Evolutionary conservation across 192 early-diverging fungal species (phyloP).

Genomic region (Cetraspora pellucida): DNA sequence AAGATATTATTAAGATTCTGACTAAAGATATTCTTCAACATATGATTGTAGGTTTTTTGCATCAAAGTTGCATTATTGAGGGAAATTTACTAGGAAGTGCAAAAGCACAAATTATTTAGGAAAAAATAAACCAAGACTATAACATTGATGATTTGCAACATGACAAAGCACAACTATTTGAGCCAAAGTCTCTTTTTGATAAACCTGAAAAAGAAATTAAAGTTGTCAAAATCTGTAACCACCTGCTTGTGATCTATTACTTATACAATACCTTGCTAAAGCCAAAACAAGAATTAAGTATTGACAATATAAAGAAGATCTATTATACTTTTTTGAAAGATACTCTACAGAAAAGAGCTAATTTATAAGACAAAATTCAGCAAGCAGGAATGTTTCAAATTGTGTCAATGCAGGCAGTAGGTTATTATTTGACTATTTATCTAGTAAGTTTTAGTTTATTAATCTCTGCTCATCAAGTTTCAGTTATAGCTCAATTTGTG

Average conservation of each 20-base stretch:
- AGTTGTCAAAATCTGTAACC: slow-evolving; percentile 26
- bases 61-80: slow-evolving; percentile 29
- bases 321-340: slow-evolving; percentile 21
- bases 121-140: slow-evolving; percentile 23
- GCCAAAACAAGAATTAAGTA: slow-evolving; percentile 16
- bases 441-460: slow-evolving; percentile 26
- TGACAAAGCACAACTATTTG: slow-evolving; percentile 7
- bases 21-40: slow-evolving; percentile 18
- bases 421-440: slow-evolving; percentile 32
- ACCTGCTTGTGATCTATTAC: slow-evolving; percentile 14
- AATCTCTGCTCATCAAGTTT: not conserved
- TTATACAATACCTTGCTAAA: slow-evolving; percentile 25
- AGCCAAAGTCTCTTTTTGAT: slow-evolving; percentile 24
- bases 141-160: slow-evolving; percentile 12
- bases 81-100: slow-evolving; percentile 21
- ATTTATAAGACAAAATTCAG: slow-evolving; percentile 12
- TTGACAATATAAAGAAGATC: slow-evolving; percentile 23
- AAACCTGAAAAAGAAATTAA: slow-evolving; percentile 30
- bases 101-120: slow-evolving; percentile 20
- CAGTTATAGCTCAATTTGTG: slow-evolving; percentile 16
- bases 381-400: slow-evolving; percentile 30
- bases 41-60: slow-evolving; percentile 34
- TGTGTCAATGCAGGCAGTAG: slow-evolving; percentile 18
- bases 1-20: slow-evolving; percentile 12
- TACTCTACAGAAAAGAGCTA: slow-evolving; percentile 12